phyloP scores from a whole-genome alignment of 2,329 filamentous ascomycete genomes.

The Xylariaceae sp. region DNA sequence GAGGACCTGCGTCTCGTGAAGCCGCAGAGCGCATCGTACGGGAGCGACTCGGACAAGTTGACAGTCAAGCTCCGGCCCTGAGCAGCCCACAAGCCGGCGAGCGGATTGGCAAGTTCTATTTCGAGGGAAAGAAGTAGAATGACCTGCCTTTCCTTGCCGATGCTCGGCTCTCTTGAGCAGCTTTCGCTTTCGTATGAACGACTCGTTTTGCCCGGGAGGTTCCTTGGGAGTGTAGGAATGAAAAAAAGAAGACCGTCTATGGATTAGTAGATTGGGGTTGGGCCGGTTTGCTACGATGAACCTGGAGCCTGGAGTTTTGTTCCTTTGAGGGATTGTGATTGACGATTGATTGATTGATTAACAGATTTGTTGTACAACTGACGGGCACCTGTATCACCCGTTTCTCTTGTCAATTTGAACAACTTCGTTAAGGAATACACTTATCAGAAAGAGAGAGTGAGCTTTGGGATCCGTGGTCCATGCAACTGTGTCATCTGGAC shows the following conservation, averaged over 20 bases:
- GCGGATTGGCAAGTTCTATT: slow-evolving; percentile 54
- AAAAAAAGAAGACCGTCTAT: background rate
- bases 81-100: slow-evolving; percentile 42
- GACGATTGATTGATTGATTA: background rate
- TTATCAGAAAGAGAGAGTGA: no score
- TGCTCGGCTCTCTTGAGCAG: background rate
- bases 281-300: slow-evolving; percentile 11
- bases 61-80: slow-evolving; percentile 38
- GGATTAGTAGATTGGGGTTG: slow-evolving; percentile 1
- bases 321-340: background rate
- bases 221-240: background rate
- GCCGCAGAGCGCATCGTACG: slow-evolving; percentile 61
- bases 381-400: background rate
- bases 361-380: background rate
- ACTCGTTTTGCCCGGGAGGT: background rate
- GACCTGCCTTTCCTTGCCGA: background rate
- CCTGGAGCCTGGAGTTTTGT: slow-evolving; percentile 11
- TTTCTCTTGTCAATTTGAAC: background rate
- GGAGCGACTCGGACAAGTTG: slow-evolving; percentile 51
- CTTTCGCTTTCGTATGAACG: background rate
- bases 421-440: no score
- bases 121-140: slow-evolving; percentile 45
- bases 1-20: slow-evolving; percentile 39
- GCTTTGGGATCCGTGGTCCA: no score
- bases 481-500: no score